Percentiles rank a stretch among this genome's conserved stretches.
Conservation (phyloP, 208 protist species). For the Leishmania lainsoni region DNA sequence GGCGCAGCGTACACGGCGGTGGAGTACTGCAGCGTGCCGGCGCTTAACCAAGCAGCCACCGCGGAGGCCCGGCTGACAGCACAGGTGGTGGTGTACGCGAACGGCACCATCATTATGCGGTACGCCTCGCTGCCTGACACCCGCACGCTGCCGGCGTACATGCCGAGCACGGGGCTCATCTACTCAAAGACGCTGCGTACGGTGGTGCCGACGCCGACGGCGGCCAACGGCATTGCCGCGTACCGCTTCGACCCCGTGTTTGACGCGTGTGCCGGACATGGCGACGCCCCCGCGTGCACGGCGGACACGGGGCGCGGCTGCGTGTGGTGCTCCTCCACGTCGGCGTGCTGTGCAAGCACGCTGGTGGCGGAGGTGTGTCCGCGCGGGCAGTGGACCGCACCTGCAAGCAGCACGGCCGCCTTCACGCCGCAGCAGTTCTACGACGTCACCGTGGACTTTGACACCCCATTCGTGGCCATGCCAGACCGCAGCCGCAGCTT, state of each 20-base stretch:
- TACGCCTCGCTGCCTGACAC: conserved; percentile 37
- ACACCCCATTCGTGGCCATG: neutral
- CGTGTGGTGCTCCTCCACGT: conserved; percentile 27
- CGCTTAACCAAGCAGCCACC: neutral
- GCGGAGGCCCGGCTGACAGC: conserved; percentile 27
- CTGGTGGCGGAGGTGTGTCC: conserved; percentile 23
- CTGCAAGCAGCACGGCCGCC: neutral
- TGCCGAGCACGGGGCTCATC: conserved; percentile 20
- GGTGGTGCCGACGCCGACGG: conserved; percentile 25
- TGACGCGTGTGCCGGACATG: conserved; percentile 14
- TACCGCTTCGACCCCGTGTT: conserved; percentile 27
- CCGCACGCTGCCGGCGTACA: neutral
- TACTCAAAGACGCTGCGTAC: conserved; percentile 21
- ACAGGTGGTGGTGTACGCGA: conserved; percentile 45
- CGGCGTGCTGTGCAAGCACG: conserved; percentile 9
- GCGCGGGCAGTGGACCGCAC: conserved; percentile 19
- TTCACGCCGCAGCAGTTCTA: conserved; percentile 19
- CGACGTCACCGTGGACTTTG: conserved; percentile 7
- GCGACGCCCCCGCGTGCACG: conserved; percentile 4
- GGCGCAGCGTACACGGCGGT: conserved; percentile 1
- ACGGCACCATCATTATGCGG: conserved; percentile 56
- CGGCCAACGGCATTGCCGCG: conserved; percentile 23
- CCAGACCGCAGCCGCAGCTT: neutral
- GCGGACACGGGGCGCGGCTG: conserved; percentile 8
- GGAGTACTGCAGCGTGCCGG: conserved; percentile 23